Base-by-base conservation (phyloP, 257 asterid species). In the Solanum sparsipilum region DNA sequence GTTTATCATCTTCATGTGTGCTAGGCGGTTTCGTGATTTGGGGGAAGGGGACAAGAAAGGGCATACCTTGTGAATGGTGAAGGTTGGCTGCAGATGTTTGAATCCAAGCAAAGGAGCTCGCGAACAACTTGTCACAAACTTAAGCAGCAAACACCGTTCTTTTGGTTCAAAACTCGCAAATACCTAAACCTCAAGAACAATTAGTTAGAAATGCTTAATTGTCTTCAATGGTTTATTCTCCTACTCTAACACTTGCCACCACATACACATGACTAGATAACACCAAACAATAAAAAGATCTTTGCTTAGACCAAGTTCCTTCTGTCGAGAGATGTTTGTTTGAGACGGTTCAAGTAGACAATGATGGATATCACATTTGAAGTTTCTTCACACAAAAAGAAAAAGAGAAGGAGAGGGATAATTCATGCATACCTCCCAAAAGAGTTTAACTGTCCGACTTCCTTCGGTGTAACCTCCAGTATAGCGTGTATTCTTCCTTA, bases 91-190 rank as follows among this genome's bases (percentile, higher is more conserved):
- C 91, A 97, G 95, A 93, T 97, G 93, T 88, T 95, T 96, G 93
- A 97, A 97, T 85, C 99, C 99, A 85, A 97, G 95, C 91, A 97
- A 89, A 56, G 99, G 99, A 35, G 96, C 98, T 89, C 99, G 96
- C 76, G 98, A 95, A 93, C 99, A 97, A 92, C 99, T 97, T 32
- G 98, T 96, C 92, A 97, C 99, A 88, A 97, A 97, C 93, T 97
- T 97, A 58, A 96, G 98, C 91, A 97, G 95, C 96, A 96, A 93
- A 89, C 99, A 96, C 15, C 99, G 97, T 35, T 95, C 98, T 90
- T 84, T 91, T 68, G 99, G 96, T 92, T 95, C 94, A 92, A 96
- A 93, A 90, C 92, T 96, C 36, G 94, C 93, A 88, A 95, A 89
- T 83, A 94, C 98, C 98, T 97, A 86, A 84, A 86, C 88, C 32